These are phyloP conservation scores for Ocimum tenuiflorum DNA, from an alignment of 257 asterid genomes.

Conservation along the genomic window DNA sequence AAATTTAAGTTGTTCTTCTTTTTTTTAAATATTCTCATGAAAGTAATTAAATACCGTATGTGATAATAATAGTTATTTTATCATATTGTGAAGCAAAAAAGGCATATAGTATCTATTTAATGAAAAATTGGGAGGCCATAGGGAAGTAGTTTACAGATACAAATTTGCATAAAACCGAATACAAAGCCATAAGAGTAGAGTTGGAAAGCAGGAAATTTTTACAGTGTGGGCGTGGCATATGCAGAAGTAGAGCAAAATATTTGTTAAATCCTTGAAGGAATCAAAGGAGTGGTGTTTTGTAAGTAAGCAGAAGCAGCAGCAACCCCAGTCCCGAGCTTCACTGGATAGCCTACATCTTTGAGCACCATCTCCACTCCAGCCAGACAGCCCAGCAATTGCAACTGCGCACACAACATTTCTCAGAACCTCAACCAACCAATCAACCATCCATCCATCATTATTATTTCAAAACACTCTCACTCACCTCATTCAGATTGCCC, in stretches of 20 bases:
- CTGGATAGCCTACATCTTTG: conserved; percentile 86
- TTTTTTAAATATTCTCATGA: no score
- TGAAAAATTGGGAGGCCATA: no score
- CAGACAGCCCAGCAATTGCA: conserved; percentile 93
- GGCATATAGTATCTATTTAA: no score
- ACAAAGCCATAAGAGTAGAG: conserved; percentile 23
- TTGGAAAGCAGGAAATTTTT: conserved; percentile 35
- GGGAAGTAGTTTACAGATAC: conserved; percentile 5
- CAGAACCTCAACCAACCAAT: no score
- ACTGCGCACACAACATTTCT: conserved; percentile 37
- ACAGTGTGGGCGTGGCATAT: conserved; percentile 36
- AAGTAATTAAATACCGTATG: no score
- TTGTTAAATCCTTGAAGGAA: conserved; percentile 83
- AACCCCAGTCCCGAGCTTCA: conserved; percentile 86
- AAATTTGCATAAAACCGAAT: conserved; percentile 31
- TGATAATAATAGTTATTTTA: no score
- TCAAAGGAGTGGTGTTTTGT: conserved; percentile 80
- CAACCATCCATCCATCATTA: no score
- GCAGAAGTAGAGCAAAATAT: conserved; percentile 13
- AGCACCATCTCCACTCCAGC: conserved; percentile 99
- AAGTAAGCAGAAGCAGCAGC: conserved; percentile 85
- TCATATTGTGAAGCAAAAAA: no score
- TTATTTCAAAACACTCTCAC: no score
- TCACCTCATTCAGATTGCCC: conserved; percentile 85
- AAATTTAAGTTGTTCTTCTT: no score